Evolutionary conservation across 2,329 filamentous ascomycete genomes (phyloP), one percentile per base, ranked within the genome.

Genomic region (Trichoderma brevicompactum): DNA sequence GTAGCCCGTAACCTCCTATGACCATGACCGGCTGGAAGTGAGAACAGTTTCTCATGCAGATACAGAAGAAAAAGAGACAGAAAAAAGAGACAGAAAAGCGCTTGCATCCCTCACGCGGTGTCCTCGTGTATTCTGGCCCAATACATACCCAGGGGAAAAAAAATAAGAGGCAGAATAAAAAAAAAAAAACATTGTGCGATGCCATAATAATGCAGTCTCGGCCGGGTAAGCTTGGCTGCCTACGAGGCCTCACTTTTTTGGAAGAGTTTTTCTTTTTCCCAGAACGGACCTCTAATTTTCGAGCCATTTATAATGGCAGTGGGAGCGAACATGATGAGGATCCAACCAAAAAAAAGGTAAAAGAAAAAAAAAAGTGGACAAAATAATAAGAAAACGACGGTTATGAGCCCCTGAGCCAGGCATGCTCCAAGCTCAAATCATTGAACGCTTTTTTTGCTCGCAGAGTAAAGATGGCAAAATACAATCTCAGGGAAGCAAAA

Each of bases 151-250:
- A n/a, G 13, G 6, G 38, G 28, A 38, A 19, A 53, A 5, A 43
- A 40, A n/a, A 4, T 12, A 36, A 4, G 15, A 53, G 17, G 5
- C 7, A 13, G 12, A 43, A 62, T 9, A 54, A 46, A 41, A 19
- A n/a, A 48, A 36, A 10, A 54, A 38, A 38, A n/a, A 38, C 41
- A 64, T 36, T 19, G 17, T n/a, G 36, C 9, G 36, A 41, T 41
- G 17, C 44, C 6, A 60, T 49, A 38, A 17, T 23, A 64, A 49
- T 56, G 43, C 61, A 64, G 15, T 56, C 23, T 58, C n/a, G 15
- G 23, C 62, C 41, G 34, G 23, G n/a, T 34, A n/a, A 56, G 13
- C 1, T 34, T 32, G 53, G 17, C 43, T 28, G 23, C 23, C 23
- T 49, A 48, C 6, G 6, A 36, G 32, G 36, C 52, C 41, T 40